Base-by-base conservation (phyloP, 2,329 filamentous ascomycete genomes). In the Penicillium vulpinum region DNA sequence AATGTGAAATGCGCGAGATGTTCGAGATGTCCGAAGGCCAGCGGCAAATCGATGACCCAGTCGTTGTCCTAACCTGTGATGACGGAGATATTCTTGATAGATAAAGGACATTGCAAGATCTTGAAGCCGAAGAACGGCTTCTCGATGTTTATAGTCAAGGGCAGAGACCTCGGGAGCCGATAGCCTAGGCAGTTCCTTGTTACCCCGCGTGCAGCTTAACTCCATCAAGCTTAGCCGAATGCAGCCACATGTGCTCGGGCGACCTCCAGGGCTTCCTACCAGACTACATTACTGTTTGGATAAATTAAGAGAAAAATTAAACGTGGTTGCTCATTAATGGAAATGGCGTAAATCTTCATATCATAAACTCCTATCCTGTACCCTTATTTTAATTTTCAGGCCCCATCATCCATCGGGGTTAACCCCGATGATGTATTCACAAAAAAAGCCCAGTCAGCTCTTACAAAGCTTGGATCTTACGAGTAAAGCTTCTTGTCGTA, bases 401-500 rank as follows among this genome's bases (percentile, higher is more conserved):
- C 59, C 64, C 64, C 65, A 59, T 70, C 68, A 63, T 70, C 69
- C 67, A 64, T 71, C 69, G 53, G 61, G 35, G 36, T 40, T 36
- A 2, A 54, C 57, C 64, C 62, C 52, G 58, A 57, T 44, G 52
- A 63, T 54, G 56, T 67, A 64, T 65, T 60, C 62, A 69, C 63
- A 62, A 58, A 46, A n/a, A 48, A 54, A 46, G 60, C 45, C 62
- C 60, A 60, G 54, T 62, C 39, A 33, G 35, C 40, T 28, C 16
- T 33, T 50, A 59, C 63, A 45, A 64, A 63, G 39, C 61, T 50
- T 62, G 53, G 61, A 57, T 61, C 61, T 73, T 86, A 97, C 70
- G 92, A 91, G 79, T 96, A 99, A 66, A 99, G 89, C 85, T 97
- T 99, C 89, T 99, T 99, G 83, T 97, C 94, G 75, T 96, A 97